Conservation (phyloP, 352 stramenopile genomes). For the Thalassiosira mediterranea region DNA sequence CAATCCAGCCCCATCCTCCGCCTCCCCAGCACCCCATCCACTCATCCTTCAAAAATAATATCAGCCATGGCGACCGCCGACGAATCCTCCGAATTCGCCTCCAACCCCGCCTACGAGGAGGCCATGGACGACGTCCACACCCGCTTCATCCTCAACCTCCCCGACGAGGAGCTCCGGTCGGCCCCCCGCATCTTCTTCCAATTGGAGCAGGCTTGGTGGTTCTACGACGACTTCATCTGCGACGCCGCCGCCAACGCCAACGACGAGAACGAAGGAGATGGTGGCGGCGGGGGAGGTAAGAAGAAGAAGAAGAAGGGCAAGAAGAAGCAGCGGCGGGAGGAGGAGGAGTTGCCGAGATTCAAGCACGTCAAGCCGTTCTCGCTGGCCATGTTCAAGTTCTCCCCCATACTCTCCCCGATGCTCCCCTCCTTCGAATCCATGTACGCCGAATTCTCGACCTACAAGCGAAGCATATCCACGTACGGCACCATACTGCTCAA, state of each 20-base stretch:
- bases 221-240: slow-evolving; percentile 96
- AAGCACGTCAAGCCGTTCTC: slow-evolving; percentile 92
- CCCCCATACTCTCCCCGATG: slow-evolving; percentile 87
- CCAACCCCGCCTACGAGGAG: slow-evolving; percentile 80
- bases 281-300: neutral
- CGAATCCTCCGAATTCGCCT: too few relatives aligned
- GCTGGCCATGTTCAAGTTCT: slow-evolving; percentile 91
- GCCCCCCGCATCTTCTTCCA: slow-evolving; percentile 96
- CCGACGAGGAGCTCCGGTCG: slow-evolving; percentile 88
- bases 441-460: slow-evolving; percentile 92
- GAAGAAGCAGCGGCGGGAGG: slow-evolving; percentile 5
- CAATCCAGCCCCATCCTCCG: neutral
- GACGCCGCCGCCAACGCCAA: slow-evolving; percentile 66
- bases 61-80: slow-evolving; percentile 5
- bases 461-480: slow-evolving; percentile 93
- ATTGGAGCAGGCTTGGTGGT: slow-evolving; percentile 97
- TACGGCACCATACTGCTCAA: slow-evolving; percentile 94
- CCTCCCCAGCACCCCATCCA: neutral
- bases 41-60: neutral
- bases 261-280: neutral
- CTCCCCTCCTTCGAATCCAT: slow-evolving; percentile 89
- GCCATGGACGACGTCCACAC: slow-evolving; percentile 95
- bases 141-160: slow-evolving; percentile 94
- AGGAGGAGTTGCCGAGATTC: slow-evolving; percentile 88
- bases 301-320: neutral